Percentiles rank a stretch among this genome's conserved stretches.
Conservation (phyloP, 1,284 basidiomycete species). For the Ceratobasidium theobromae region DNA sequence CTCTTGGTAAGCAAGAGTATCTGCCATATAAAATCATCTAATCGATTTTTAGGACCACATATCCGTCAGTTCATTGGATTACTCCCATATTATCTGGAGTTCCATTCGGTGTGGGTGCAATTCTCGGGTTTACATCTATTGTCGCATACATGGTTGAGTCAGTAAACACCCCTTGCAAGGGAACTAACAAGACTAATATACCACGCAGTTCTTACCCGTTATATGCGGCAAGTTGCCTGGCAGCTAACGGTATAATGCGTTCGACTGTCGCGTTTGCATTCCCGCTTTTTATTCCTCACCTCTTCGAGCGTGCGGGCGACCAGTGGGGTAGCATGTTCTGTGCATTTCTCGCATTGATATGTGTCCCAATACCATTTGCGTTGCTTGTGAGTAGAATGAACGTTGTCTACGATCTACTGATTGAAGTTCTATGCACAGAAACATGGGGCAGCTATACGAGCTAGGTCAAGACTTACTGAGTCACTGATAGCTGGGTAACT, state of each 20-base stretch:
- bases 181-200: not conserved
- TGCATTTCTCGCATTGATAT: slow-evolving; percentile 56
- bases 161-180: not conserved
- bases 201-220: slow-evolving; percentile 50
- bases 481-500: not conserved
- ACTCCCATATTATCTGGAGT: slow-evolving; percentile 61
- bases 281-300: slow-evolving; percentile 59
- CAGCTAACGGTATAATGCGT: slow-evolving; percentile 68
- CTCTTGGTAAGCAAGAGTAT: slow-evolving; percentile 45
- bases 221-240: slow-evolving; percentile 66
- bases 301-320: slow-evolving; percentile 61
- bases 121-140: slow-evolving; percentile 59
- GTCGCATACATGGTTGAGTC: slow-evolving; percentile 65
- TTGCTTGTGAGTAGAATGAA: slow-evolving; percentile 44
- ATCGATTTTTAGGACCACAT: slow-evolving; percentile 54
- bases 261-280: slow-evolving; percentile 64
- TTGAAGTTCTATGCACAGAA: slow-evolving; percentile 44
- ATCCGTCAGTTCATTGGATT: slow-evolving; percentile 59
- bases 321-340: slow-evolving; percentile 68
- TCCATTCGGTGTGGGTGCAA: slow-evolving; percentile 64
- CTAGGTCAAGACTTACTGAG: slow-evolving; percentile 48
- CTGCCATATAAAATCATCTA: slow-evolving; percentile 35
- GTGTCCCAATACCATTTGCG: slow-evolving; percentile 56
- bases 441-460: slow-evolving; percentile 60
- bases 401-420: not conserved